Evolutionary conservation across 345 rosid genomes (phyloP).

Genomic region (Hibiscus mutabilis): DNA sequence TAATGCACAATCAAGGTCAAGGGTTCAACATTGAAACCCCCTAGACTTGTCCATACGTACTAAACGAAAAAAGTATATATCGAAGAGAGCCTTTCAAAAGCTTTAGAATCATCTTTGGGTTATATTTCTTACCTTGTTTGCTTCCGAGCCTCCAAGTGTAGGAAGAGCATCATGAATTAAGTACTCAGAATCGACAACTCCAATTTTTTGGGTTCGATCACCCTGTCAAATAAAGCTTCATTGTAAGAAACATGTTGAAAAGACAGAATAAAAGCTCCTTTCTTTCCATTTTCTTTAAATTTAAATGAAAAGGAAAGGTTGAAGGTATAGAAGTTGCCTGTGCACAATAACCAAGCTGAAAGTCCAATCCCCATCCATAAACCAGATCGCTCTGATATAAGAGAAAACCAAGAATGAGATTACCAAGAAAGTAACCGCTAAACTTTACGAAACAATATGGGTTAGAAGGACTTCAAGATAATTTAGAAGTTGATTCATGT

Average conservation of each 20-base stretch:
- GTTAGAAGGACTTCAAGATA: background rate
- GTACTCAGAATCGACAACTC: constrained; percentile 74
- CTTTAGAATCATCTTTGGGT: background rate
- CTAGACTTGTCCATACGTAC: background rate
- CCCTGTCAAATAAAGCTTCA: constrained; percentile 38
- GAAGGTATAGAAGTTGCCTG: constrained; percentile 36
- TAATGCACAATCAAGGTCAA: background rate
- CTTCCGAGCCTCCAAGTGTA: constrained; percentile 51
- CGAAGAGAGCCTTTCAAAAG: background rate
- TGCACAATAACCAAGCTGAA: constrained; percentile 72
- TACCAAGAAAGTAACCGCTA: background rate
- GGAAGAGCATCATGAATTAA: constrained; percentile 56
- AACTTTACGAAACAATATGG: background rate
- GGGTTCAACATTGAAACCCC: background rate
- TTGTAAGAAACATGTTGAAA: background rate
- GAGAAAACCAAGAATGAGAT: background rate
- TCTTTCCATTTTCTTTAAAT: background rate
- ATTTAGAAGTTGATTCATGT: background rate
- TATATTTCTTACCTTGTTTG: constrained; percentile 28
- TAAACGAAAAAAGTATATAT: background rate
- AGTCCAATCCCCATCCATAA: constrained; percentile 76
- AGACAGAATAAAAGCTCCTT: background rate
- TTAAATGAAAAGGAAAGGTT: background rate
- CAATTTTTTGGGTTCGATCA: constrained; percentile 56
- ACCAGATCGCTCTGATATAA: constrained; percentile 57